Base-by-base conservation (phyloP, 2,329 filamentous ascomycete species). In the Colletotrichum theobromicola region DNA sequence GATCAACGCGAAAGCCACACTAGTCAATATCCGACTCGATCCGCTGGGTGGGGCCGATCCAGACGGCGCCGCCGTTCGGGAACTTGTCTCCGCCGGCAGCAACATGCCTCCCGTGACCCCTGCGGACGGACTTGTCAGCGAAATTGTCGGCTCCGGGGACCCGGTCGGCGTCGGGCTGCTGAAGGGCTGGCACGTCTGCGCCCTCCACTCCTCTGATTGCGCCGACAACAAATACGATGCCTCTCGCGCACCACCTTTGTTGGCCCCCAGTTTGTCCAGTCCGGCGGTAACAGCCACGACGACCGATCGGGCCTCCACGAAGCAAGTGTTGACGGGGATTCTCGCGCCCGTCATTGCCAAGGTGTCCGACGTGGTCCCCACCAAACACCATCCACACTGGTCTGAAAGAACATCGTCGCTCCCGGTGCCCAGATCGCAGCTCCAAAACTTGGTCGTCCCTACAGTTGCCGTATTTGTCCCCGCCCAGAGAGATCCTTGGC, bases 401-500 rank as follows among this genome's bases (percentile, higher is more conserved):
- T 64, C 57, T 7, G 62, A 28, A 28, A 75, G 7, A n/a, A 55
- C 55, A 10, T 46, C 62, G n/a, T 16, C 26, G 57, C 62, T 34
- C 12, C 30, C n/a, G 30, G 5, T 58, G n/a, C 72, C 62, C 12
- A 74, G 61, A 4, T 62, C 46, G 46, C 72, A 67, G 21, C 21
- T 18, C 68, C 72, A 74, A 30, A n/a, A 35, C 32, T 74, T 74
- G 46, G 37, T 64, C 21, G 72, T 37, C 24, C 61, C 68, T 15
- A 67, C 61, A 10, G 68, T 74, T 32, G 30, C 72, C 61, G 68
- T 74, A 53, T 75, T 75, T 5, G 55, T 62, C n/a, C 68, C 68
- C 32, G 42, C 16, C 68, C 67, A 74, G 42, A 58, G 55, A 8
- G 68, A 75, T 8, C 62, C 72, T 13, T 35, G 18, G 7, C 42